These are phyloP conservation scores for Nidula microcarpa DNA, from an alignment of 768 basidiomycete genomes.

Conservation along the genomic window DNA sequence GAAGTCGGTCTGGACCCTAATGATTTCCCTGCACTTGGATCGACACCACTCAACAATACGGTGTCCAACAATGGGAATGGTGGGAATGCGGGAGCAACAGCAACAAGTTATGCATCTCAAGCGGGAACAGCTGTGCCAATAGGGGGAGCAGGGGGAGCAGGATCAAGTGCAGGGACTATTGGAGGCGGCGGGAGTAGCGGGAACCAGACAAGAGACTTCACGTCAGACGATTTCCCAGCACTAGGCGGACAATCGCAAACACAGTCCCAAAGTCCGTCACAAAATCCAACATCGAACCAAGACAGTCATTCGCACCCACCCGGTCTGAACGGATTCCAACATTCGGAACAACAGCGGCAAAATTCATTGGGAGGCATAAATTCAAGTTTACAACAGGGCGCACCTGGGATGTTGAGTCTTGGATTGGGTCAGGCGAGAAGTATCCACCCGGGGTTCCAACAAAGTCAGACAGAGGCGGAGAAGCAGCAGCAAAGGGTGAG, in stretches of 20 bases:
- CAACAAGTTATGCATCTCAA: slow-evolving; percentile 81
- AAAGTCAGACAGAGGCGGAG: slow-evolving; percentile 61
- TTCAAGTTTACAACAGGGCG: slow-evolving; percentile 28
- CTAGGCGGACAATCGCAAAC: slow-evolving; percentile 62
- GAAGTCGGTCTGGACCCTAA: slow-evolving; percentile 83
- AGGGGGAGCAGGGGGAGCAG: slow-evolving; percentile 29
- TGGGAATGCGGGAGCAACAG: slow-evolving; percentile 25
- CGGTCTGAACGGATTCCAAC: slow-evolving; percentile 69
- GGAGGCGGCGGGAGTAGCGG: slow-evolving; percentile 28
- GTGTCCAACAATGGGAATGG: slow-evolving; percentile 34
- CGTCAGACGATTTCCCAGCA: slow-evolving; percentile 89
- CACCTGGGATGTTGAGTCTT: slow-evolving; percentile 66
- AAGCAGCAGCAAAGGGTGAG: slow-evolving; percentile 63
- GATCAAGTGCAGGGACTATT: slow-evolving; percentile 31
- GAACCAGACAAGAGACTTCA: slow-evolving; percentile 62
- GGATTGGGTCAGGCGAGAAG: slow-evolving; percentile 38
- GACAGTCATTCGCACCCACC: slow-evolving; percentile 62
- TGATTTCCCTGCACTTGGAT: slow-evolving; percentile 85
- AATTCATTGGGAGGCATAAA: slow-evolving; percentile 51
- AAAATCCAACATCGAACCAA: slow-evolving; percentile 28
- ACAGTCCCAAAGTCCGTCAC: slow-evolving; percentile 28
- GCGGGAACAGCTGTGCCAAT: slow-evolving; percentile 63
- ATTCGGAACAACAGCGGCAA: slow-evolving; percentile 49
- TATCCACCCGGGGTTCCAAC: slow-evolving; percentile 45
- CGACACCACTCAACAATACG: slow-evolving; percentile 43